Evolutionary conservation across 208 protist genomes (phyloP).

Genomic region (Novymonas esmeraldas): DNA sequence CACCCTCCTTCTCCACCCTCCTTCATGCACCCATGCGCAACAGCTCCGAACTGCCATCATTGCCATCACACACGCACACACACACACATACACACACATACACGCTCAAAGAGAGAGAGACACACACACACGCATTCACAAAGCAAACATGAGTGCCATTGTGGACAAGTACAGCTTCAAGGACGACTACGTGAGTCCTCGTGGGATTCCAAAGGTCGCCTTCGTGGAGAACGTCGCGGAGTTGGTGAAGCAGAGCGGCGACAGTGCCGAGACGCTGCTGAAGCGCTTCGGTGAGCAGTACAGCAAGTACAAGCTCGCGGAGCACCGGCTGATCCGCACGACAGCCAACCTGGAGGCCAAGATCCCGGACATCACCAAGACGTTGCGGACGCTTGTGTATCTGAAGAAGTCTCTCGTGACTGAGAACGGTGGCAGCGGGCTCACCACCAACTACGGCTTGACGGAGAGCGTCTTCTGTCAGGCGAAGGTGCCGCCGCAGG

Average conservation of each 20-base stretch:
- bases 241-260: slow-evolving; percentile 77
- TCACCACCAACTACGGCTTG: slow-evolving; percentile 88
- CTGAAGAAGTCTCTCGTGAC: slow-evolving; percentile 67
- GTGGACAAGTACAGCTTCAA: slow-evolving; percentile 80
- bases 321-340: slow-evolving; percentile 88
- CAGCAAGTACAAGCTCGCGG: slow-evolving; percentile 94
- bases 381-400: slow-evolving; percentile 85
- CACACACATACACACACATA: slow-evolving; percentile 7
- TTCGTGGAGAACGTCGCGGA: slow-evolving; percentile 87
- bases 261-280: slow-evolving; percentile 77
- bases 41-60: no score
- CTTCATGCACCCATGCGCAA: no score
- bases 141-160: slow-evolving; percentile 7
- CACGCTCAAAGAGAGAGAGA: slow-evolving; percentile 4
- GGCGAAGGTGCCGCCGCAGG: slow-evolving; percentile 76
- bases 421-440: slow-evolving; percentile 32
- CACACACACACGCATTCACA: background rate
- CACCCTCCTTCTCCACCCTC: no score
- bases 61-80: background rate
- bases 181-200: slow-evolving; percentile 87
- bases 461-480: slow-evolving; percentile 90
- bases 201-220: slow-evolving; percentile 83
- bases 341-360: slow-evolving; percentile 87
- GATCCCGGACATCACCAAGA: slow-evolving; percentile 94
- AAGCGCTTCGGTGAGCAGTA: slow-evolving; percentile 90